Conservation (phyloP, 2,329 filamentous ascomycete species). For the Scopulariopsis brevicaulis region DNA sequence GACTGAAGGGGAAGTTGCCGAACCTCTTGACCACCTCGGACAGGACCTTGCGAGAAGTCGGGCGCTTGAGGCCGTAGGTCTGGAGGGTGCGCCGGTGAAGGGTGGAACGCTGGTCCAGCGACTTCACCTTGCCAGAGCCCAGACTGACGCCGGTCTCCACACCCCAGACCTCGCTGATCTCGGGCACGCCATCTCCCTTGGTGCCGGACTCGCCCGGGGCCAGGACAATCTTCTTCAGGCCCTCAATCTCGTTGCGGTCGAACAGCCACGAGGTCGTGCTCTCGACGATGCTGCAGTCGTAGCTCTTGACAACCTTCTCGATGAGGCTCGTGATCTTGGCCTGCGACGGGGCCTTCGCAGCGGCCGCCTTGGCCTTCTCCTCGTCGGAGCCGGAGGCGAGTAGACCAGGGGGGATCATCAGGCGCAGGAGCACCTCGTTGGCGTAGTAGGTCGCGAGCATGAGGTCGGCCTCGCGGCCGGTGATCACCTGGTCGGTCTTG, state of each 20-base stretch:
- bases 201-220: slow-evolving; percentile 66
- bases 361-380: slow-evolving; percentile 84
- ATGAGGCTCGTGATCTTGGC: slow-evolving; percentile 76
- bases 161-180: slow-evolving; percentile 92
- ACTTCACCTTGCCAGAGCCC: slow-evolving; percentile 91
- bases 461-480: slow-evolving; percentile 74
- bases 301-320: slow-evolving; percentile 84
- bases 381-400: slow-evolving; percentile 77
- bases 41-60: slow-evolving; percentile 81
- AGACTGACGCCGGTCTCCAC: slow-evolving; percentile 90
- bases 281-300: slow-evolving; percentile 88
- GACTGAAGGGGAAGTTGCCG: slow-evolving; percentile 92
- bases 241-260: slow-evolving; percentile 94
- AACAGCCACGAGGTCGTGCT: slow-evolving; percentile 98
- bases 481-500: slow-evolving; percentile 51
- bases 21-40: slow-evolving; percentile 97
- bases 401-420: slow-evolving; percentile 86
- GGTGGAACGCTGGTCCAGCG: slow-evolving; percentile 74
- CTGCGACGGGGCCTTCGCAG: slow-evolving; percentile 75
- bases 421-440: slow-evolving; percentile 84
- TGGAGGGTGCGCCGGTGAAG: slow-evolving; percentile 87
- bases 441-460: slow-evolving; percentile 86
- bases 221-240: slow-evolving; percentile 94
- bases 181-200: slow-evolving; percentile 82
- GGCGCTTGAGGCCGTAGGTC: slow-evolving; percentile 88